A percentile compares a stretch with the other conserved stretches of the same genome.
Evolutionary conservation across 2,329 filamentous ascomycete genomes (phyloP).

Genomic region (Trichoderma endophyticum): DNA sequence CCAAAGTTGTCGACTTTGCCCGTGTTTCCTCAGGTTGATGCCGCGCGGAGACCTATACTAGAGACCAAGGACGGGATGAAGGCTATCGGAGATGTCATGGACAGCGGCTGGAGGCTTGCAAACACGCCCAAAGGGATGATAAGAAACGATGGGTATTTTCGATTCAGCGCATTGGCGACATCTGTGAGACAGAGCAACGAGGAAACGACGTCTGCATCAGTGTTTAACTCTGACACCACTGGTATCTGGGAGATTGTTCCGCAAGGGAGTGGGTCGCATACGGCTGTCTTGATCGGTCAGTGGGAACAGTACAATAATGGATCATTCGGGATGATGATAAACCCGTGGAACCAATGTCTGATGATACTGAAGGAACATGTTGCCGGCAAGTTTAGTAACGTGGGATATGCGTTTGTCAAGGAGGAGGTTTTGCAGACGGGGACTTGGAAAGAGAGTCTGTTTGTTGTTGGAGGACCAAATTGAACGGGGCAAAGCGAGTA

Average conservation of each 20-base stretch:
- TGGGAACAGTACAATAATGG: conserved; percentile 12
- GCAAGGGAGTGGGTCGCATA: not conserved
- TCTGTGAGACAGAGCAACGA: not conserved
- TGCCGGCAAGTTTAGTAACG: not conserved
- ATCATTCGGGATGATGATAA: not conserved
- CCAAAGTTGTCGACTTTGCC: conserved; percentile 1
- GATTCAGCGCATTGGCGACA: not conserved
- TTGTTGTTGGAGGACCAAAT: not conserved
- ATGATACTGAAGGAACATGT: not conserved
- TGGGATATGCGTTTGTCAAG: conserved; percentile 10
- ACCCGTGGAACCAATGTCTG: not conserved
- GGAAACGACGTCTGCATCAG: not conserved
- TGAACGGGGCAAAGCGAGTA: not conserved
- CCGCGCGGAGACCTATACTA: not conserved
- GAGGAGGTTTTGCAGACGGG: not conserved
- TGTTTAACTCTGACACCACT: not conserved
- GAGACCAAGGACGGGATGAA: not conserved
- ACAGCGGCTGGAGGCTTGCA: not conserved
- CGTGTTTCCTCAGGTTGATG: not conserved
- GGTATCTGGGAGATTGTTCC: not conserved
- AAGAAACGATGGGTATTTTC: not conserved
- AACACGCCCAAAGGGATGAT: not conserved
- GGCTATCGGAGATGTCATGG: not conserved
- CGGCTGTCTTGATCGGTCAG: not conserved
- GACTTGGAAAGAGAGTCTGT: not conserved